A percentile compares a stretch with the other conserved stretches of the same genome.
Evolutionary conservation across 305 asterid genomes (phyloP).

Genomic region (Ajuga reptans): DNA sequence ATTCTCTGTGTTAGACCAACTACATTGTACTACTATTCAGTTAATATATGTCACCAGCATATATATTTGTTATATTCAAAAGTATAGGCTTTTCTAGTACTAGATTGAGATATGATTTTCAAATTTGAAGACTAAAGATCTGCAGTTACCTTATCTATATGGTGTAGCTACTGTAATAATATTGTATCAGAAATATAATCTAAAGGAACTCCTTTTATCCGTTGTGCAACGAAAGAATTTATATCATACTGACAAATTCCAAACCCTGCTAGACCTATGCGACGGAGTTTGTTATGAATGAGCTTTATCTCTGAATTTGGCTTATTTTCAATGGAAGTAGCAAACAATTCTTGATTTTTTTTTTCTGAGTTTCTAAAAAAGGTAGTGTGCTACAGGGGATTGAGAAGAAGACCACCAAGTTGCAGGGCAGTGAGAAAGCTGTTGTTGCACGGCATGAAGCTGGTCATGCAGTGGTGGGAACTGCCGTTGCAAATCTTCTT

Average conservation of each 20-base stretch:
- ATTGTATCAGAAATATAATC: not conserved
- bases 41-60: not conserved
- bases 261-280: not conserved
- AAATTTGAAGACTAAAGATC: not conserved
- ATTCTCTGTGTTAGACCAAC: not conserved
- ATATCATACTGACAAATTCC: not conserved
- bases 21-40: not conserved
- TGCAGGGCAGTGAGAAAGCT: conserved; percentile 92
- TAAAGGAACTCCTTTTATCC: conserved; percentile 2
- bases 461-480: conserved; percentile 98
- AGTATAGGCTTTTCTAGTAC: not conserved
- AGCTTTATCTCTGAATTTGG: not conserved
- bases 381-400: conserved; percentile 55
- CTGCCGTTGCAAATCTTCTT: conserved; percentile 96
- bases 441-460: conserved; percentile 99
- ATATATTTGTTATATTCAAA: not conserved
- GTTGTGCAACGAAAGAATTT: not conserved
- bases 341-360: conserved; percentile 1
- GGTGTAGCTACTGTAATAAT: not conserved
- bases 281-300: not conserved
- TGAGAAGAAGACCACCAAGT: conserved; percentile 89
- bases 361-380: conserved; percentile 9
- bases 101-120: not conserved
- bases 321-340: conserved; percentile 4
- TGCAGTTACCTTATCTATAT: not conserved